phyloP scores from a whole-genome alignment of 1,284 basidiomycete species.

The Coriolopsis trogii region DNA sequence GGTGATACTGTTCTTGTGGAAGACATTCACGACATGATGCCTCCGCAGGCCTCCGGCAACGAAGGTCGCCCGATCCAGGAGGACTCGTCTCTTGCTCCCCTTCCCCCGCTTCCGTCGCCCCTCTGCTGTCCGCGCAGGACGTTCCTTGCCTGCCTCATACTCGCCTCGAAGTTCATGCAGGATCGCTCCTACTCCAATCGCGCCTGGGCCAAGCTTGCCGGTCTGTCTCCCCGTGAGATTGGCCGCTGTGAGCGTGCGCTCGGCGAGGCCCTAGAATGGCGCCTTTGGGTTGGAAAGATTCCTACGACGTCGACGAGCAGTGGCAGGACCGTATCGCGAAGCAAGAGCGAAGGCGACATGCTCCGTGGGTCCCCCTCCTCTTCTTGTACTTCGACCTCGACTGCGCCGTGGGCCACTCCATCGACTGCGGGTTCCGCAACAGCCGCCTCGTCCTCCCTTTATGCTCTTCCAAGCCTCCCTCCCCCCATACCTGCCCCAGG shows the following conservation, averaged over 20 bases:
- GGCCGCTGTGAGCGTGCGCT: conserved; percentile 80
- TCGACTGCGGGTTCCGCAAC: conserved; percentile 14
- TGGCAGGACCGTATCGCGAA: conserved; percentile 25
- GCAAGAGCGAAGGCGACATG: conserved; percentile 29
- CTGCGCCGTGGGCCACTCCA: conserved; percentile 22
- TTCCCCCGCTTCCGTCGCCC: conserved; percentile 68
- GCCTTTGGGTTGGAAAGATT: conserved; percentile 80
- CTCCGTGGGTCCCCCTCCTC: conserved; percentile 14
- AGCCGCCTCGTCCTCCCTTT: not conserved
- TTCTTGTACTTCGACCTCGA: conserved; percentile 18
- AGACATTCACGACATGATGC: conserved; percentile 2
- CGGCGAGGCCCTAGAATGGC: conserved; percentile 79
- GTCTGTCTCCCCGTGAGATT: conserved; percentile 76
- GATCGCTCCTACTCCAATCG: conserved; percentile 92
- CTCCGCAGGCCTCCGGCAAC: not conserved
- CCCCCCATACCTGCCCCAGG: conserved; percentile 14
- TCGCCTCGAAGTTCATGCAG: conserved; percentile 91
- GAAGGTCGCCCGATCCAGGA: conserved; percentile 12
- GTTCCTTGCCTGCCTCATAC: conserved; percentile 86
- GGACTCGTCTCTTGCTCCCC: conserved; percentile 41
- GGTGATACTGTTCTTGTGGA: conserved; percentile 11
- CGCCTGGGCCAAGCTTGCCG: conserved; percentile 89
- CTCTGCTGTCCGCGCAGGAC: conserved; percentile 86
- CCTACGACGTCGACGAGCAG: conserved; percentile 16
- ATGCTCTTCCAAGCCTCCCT: conserved; percentile 5